These are phyloP conservation scores for Lipomyces yamadae DNA, from an alignment of 805 yeast genomes.

Conservation along the genomic window DNA sequence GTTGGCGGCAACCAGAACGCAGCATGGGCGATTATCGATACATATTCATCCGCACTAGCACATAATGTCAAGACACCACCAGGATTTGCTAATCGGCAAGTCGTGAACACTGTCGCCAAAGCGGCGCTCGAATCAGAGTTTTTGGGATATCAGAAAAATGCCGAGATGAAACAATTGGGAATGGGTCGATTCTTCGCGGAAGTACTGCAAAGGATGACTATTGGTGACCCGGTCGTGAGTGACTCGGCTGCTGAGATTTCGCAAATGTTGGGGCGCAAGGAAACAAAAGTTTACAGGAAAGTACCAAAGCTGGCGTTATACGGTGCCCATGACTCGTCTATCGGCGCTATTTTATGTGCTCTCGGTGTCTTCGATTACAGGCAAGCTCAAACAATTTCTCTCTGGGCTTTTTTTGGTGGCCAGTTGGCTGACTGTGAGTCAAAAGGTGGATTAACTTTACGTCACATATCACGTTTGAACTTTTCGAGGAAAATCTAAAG, in stretches of 20 bases:
- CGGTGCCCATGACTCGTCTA: conserved; percentile 37
- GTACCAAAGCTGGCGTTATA: conserved; percentile 33
- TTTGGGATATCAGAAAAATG: conserved; percentile 20
- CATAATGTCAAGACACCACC: conserved; percentile 25
- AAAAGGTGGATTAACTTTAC: conserved; percentile 34
- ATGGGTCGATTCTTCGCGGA: conserved; percentile 37
- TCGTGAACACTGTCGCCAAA: conserved; percentile 22
- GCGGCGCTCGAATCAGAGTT: conserved; percentile 34
- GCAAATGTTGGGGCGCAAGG: conserved; percentile 14
- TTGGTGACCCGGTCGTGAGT: conserved; percentile 22
- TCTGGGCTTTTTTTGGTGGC: neutral
- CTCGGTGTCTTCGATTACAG: conserved; percentile 35
- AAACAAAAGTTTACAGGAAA: neutral
- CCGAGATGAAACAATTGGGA: conserved; percentile 27
- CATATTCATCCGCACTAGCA: conserved; percentile 32
- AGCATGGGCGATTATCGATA: conserved; percentile 35
- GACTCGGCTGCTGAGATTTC: conserved; percentile 23
- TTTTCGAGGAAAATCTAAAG: conserved; percentile 15
- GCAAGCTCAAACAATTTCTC: neutral
- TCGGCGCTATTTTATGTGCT: conserved; percentile 37
- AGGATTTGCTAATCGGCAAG: conserved; percentile 21
- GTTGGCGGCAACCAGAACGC: conserved; percentile 20
- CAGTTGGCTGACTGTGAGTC: neutral
- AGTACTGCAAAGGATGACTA: conserved; percentile 29
- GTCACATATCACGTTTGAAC: conserved; percentile 36